phyloP scores from a whole-genome alignment of 2,329 filamentous ascomycete species.

The Penicillium sp. region DNA sequence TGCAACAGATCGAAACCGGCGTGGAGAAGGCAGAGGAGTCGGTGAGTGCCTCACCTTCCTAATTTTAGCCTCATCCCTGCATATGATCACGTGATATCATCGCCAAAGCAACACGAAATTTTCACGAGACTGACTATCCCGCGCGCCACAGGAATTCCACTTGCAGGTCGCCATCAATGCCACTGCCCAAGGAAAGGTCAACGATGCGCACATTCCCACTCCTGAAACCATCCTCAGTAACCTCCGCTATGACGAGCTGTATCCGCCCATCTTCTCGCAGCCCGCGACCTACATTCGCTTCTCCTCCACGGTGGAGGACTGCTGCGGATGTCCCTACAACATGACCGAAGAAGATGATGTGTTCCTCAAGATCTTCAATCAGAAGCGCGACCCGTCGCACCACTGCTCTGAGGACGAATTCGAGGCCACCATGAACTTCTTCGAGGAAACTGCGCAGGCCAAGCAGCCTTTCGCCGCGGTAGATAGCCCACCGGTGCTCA shows the following conservation, averaged over 20 bases:
- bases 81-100: slow-evolving; percentile 40
- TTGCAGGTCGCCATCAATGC: slow-evolving; percentile 78
- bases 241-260: slow-evolving; percentile 85
- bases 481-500: slow-evolving; percentile 76
- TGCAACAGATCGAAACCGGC: slow-evolving; percentile 84
- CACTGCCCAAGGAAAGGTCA: slow-evolving; percentile 58
- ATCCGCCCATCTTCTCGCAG: slow-evolving; percentile 73
- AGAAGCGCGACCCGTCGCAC: slow-evolving; percentile 61
- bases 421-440: slow-evolving; percentile 90
- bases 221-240: slow-evolving; percentile 61
- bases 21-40: slow-evolving; percentile 97
- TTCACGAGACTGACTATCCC: slow-evolving; percentile 26
- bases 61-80: slow-evolving; percentile 34
- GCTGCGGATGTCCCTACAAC: slow-evolving; percentile 84
- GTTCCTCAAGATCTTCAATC: slow-evolving; percentile 80
- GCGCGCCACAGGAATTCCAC: slow-evolving; percentile 75
- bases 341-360: slow-evolving; percentile 88
- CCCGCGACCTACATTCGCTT: slow-evolving; percentile 94
- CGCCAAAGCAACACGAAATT: slow-evolving; percentile 34
- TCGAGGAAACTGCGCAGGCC: slow-evolving; percentile 78
- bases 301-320: slow-evolving; percentile 97
- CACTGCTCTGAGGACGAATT: slow-evolving; percentile 86
- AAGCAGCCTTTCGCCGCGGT: slow-evolving; percentile 87
- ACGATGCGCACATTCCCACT: slow-evolving; percentile 65
- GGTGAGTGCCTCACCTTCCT: slow-evolving; percentile 61